Conservation (phyloP, 768 basidiomycete species). For the Termitomyces sp. region DNA sequence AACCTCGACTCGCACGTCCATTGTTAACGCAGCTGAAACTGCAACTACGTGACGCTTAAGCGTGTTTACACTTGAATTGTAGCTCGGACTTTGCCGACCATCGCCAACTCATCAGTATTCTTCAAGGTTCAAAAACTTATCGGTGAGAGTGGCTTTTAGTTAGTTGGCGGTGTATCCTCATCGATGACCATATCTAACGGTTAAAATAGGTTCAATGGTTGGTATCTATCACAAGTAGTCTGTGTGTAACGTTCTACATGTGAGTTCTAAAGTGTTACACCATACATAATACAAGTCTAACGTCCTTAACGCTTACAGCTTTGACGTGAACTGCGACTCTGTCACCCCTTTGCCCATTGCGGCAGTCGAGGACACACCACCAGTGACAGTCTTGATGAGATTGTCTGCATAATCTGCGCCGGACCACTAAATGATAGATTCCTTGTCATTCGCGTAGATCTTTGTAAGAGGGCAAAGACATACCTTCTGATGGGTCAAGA, state of each 20-base stretch:
- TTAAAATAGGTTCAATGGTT: neutral
- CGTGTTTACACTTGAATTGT: neutral
- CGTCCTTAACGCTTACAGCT: constrained; percentile 22
- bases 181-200: neutral
- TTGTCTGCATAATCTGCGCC: constrained; percentile 92
- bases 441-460: neutral
- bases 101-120: neutral
- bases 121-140: neutral
- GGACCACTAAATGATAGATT: constrained; percentile 61
- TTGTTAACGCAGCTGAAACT: constrained; percentile 18
- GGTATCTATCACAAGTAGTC: neutral
- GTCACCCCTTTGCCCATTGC: constrained; percentile 99
- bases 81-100: constrained; percentile 17
- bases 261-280: constrained; percentile 1
- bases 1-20: constrained; percentile 68
- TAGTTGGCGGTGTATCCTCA: neutral
- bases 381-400: constrained; percentile 93
- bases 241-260: neutral
- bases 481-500: constrained; percentile 96
- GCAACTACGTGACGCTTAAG: neutral
- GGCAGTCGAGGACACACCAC: constrained; percentile 94
- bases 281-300: constrained; percentile 4
- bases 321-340: constrained; percentile 71
- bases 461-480: constrained; percentile 13
- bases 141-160: neutral